These are phyloP conservation scores for Leucoagaricus sp. DNA, from an alignment of 1,284 basidiomycete species.

Conservation along the genomic window DNA sequence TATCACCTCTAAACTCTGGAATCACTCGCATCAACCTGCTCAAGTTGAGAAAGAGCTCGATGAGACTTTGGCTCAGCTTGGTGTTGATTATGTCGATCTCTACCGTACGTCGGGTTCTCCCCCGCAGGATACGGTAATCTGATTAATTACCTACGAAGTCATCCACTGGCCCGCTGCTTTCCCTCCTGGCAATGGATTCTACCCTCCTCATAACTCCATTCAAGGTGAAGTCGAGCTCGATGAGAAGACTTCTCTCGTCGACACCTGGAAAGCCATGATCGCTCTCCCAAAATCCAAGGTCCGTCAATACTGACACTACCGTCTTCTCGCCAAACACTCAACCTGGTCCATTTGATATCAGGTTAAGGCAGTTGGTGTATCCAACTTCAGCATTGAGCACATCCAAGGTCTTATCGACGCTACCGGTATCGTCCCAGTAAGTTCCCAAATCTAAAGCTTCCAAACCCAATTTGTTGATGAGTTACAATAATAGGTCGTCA, in stretches of 20 bases:
- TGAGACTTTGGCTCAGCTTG: slow-evolving; percentile 72
- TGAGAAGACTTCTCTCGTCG: slow-evolving; percentile 58
- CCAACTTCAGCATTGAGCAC: slow-evolving; percentile 75
- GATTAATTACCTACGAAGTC: slow-evolving; percentile 41
- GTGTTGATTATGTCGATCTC: slow-evolving; percentile 77
- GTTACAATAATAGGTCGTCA: slow-evolving; percentile 47
- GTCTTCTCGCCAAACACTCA: neutral
- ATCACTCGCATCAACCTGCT: slow-evolving; percentile 62
- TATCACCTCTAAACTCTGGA: slow-evolving; percentile 86
- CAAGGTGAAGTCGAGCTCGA: slow-evolving; percentile 58
- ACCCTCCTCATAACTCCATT: slow-evolving; percentile 51
- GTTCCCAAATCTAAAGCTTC: slow-evolving; percentile 9
- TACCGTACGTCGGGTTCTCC: slow-evolving; percentile 50
- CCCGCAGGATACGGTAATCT: neutral
- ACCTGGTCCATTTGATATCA: slow-evolving; percentile 21
- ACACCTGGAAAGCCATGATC: slow-evolving; percentile 86
- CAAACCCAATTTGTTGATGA: neutral
- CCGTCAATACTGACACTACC: neutral
- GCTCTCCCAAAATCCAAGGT: slow-evolving; percentile 52
- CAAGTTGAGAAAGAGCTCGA: slow-evolving; percentile 75
- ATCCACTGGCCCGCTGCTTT: slow-evolving; percentile 91
- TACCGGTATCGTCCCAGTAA: slow-evolving; percentile 74
- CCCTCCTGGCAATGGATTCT: slow-evolving; percentile 57
- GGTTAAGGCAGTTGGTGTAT: slow-evolving; percentile 72
- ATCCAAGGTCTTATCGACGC: slow-evolving; percentile 72